Percentiles rank a stretch among this genome's conserved stretches.
Evolutionary conservation across 495 filamentous ascomycete genomes (phyloP).

Genomic region (Wilcoxina mikolae): DNA sequence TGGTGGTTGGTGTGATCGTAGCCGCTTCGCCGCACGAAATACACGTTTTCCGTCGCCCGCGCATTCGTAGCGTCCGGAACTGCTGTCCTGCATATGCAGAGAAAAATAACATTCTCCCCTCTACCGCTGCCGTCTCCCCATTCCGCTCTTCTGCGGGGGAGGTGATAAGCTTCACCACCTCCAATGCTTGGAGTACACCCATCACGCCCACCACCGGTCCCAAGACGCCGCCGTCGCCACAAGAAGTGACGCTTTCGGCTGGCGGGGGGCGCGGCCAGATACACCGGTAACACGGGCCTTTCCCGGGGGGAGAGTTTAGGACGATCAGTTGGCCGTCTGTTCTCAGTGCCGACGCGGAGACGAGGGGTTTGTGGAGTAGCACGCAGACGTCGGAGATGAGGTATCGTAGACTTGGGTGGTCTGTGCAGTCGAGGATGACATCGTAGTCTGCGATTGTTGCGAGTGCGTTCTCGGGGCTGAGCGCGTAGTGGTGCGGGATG

Average conservation of each 20-base stretch:
- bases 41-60: neutral
- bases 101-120: slow-evolving; percentile 31
- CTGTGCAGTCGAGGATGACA: slow-evolving; percentile 71
- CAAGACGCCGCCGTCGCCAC: slow-evolving; percentile 81
- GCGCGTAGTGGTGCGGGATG: slow-evolving; percentile 28
- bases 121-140: slow-evolving; percentile 8
- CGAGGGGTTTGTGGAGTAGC: slow-evolving; percentile 58
- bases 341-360: slow-evolving; percentile 74
- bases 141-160: neutral
- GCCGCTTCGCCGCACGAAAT: too few species aligned
- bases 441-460: slow-evolving; percentile 42
- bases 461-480: slow-evolving; percentile 32
- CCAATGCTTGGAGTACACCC: slow-evolving; percentile 81
- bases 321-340: slow-evolving; percentile 85
- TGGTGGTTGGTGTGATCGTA: too few species aligned
- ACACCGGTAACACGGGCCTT: slow-evolving; percentile 81
- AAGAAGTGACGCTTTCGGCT: slow-evolving; percentile 57
- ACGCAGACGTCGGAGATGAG: slow-evolving; percentile 83
- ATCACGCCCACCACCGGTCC: slow-evolving; percentile 88
- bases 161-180: slow-evolving; percentile 70
- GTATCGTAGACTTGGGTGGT: slow-evolving; percentile 81
- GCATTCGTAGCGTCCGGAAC: too few species aligned
- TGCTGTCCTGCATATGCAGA: too few species aligned
- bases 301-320: slow-evolving; percentile 45
- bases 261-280: slow-evolving; percentile 81